Evolutionary conservation across 2,329 filamentous ascomycete species (phyloP), one percentile per base, ranked within the genome.

Genomic region (Xylariaceae sp.): DNA sequence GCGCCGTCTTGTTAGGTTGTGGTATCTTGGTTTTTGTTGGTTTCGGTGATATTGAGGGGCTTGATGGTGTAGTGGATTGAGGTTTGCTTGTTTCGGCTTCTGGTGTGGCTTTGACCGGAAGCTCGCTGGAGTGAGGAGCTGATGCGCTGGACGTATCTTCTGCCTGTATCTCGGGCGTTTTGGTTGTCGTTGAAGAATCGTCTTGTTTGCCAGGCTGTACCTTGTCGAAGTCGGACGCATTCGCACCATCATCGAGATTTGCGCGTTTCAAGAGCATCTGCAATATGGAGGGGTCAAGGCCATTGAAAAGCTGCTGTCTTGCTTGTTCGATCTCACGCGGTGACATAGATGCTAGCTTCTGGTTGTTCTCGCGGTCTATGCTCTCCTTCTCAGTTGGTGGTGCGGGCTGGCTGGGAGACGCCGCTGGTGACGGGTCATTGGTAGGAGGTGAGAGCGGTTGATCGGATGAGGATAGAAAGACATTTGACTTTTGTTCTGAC

Each of bases 351-450:
- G 83, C 84, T 42, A 99, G 68, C 52, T 80, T 81, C 50, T 83
- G 78, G 40, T 72, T 81, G 62, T 97, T 99, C 66, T 97, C 90
- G 58, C 83, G 78, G 62, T 92, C 87, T 65, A 99, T 97, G 5
- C 78, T 75, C 54, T 73, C 72, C 62, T 81, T 83, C 63, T 96
- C 90, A 39, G 78, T 74, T 11, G 76, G 67, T 39, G 74, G 72
- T 36, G 70, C 64, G 33, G 55, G 61, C 45, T 48, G 42, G n/a
- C n/a, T 44, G 18, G 48, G 39, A 22, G 48, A 47, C 27, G 48
- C 45, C 40, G 52, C 47, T 27, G 50, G 19, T 53, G 59, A 32
- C 42, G 53, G 51, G 51, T 44, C 49, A 54, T 60, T 41, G 45
- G 48, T 45, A 22, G 55, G 14, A 42, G 56, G 39, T 48, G 53